Evolutionary conservation across 164 flowering plant genomes (phyloP).

Genomic region (Magnolia kwangsiensis): DNA sequence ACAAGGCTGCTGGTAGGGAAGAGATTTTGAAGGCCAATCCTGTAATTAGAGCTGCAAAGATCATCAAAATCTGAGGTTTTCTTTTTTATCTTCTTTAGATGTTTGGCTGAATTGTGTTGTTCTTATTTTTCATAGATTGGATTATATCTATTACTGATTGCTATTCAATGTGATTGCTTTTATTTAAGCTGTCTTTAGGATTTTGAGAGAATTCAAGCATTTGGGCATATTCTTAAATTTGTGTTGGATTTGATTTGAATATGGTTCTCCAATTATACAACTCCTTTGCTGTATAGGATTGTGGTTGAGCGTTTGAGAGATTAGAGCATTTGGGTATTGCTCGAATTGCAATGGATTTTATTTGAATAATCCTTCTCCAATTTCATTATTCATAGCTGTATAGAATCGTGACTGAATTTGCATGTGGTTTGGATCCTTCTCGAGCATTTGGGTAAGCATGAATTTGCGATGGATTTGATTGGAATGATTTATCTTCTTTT

Average conservation of each 20-base stretch:
- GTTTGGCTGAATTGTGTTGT: neutral
- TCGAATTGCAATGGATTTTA: neutral
- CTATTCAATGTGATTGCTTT: neutral
- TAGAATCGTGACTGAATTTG: no score
- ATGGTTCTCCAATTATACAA: no score
- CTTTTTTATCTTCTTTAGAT: neutral
- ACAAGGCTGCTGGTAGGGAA: conserved; percentile 60
- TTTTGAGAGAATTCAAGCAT: conserved; percentile 1
- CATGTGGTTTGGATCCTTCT: neutral
- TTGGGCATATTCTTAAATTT: neutral
- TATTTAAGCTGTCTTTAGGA: neutral
- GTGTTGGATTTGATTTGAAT: no score
- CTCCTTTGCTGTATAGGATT: no score
- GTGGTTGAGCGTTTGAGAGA: no score
- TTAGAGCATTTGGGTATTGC: neutral
- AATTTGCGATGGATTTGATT: no score
- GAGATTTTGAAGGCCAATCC: conserved; percentile 67
- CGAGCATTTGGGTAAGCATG: neutral
- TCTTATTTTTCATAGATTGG: neutral
- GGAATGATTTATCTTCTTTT: neutral
- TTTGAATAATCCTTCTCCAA: neutral
- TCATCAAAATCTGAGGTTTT: conserved; percentile 39
- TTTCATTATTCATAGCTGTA: neutral
- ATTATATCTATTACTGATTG: neutral
- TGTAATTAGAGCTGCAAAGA: conserved; percentile 67